A percentile compares a stretch with the other conserved stretches of the same genome.
Conservation (phyloP, 2,329 filamentous ascomycete genomes). For the Knufia petricola region DNA sequence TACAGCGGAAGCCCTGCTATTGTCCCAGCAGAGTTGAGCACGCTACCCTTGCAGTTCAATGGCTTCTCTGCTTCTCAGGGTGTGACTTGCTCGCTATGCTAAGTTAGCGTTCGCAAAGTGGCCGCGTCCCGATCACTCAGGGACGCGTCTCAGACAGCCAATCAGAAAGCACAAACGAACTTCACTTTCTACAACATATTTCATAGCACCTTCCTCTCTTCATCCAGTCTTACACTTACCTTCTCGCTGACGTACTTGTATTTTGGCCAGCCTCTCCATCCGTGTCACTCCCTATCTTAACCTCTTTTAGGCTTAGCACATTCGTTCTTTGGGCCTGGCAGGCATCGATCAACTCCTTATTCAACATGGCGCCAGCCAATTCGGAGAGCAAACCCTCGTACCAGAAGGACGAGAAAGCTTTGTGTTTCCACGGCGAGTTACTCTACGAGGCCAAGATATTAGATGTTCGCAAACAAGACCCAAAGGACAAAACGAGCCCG, state of each 20-base stretch:
- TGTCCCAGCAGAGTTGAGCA: too few species aligned
- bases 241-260: neutral
- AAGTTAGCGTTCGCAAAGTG: too few species aligned
- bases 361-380: slow-evolving; percentile 50
- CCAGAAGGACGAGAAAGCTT: slow-evolving; percentile 74
- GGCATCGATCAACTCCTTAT: slow-evolving; percentile 24
- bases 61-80: too few species aligned
- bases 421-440: slow-evolving; percentile 95
- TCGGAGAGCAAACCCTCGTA: slow-evolving; percentile 42
- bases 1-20: too few species aligned
- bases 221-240: neutral
- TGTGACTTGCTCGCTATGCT: too few species aligned
- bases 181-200: neutral
- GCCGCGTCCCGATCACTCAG: neutral
- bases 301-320: neutral
- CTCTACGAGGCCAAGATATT: slow-evolving; percentile 96
- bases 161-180: slow-evolving; percentile 7
- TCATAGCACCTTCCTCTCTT: neutral
- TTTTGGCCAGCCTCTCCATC: too few species aligned
- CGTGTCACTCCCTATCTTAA: too few species aligned
- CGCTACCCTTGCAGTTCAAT: too few species aligned
- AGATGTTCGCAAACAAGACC: slow-evolving; percentile 57
- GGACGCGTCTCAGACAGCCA: slow-evolving; percentile 5
- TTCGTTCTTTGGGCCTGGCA: neutral
- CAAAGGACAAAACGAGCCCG: slow-evolving; percentile 59